Evolutionary conservation across 257 asterid species (phyloP).

Genomic region (Fraxinus quadrangulata): DNA sequence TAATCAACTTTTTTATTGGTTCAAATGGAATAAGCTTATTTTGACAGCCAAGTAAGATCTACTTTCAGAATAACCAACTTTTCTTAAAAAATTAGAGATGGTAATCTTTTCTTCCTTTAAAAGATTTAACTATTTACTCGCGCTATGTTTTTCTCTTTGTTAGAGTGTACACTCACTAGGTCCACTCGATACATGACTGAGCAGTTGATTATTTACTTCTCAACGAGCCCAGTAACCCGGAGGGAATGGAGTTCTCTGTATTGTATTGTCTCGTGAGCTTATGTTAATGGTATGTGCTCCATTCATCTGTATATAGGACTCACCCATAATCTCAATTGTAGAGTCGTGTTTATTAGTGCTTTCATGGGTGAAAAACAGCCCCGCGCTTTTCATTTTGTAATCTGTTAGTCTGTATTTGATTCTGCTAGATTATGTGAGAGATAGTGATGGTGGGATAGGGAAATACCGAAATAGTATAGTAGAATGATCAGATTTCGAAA

Average conservation of each 20-base stretch:
- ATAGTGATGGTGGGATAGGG: constrained; percentile 26
- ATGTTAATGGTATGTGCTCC: constrained; percentile 39
- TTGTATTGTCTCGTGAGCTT: constrained; percentile 30
- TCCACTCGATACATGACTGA: constrained; percentile 19
- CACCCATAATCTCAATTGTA: constrained; percentile 40
- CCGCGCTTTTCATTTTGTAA: constrained; percentile 32
- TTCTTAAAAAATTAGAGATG: background rate
- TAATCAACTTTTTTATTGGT: background rate
- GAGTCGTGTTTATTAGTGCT: constrained; percentile 40
- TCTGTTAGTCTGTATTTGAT: constrained; percentile 4
- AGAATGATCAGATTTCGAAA: constrained; percentile 7
- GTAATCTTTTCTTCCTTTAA: background rate
- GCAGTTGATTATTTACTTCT: constrained; percentile 34
- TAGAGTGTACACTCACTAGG: constrained; percentile 12
- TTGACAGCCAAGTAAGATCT: background rate
- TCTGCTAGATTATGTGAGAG: constrained; percentile 32
- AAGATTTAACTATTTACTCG: background rate
- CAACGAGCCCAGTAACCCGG: constrained; percentile 32
- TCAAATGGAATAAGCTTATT: background rate
- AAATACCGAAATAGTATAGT: constrained; percentile 22
- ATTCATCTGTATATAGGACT: constrained; percentile 56
- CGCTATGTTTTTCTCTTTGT: background rate
- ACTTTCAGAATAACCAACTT: background rate
- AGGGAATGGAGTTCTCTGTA: constrained; percentile 30
- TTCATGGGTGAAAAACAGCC: constrained; percentile 33